Percentiles rank a stretch among this genome's conserved stretches.
These are phyloP conservation scores for Dichotomocladium elegans DNA, from an alignment of 371 early-diverging fungal genomes.

Conservation along the genomic window DNA sequence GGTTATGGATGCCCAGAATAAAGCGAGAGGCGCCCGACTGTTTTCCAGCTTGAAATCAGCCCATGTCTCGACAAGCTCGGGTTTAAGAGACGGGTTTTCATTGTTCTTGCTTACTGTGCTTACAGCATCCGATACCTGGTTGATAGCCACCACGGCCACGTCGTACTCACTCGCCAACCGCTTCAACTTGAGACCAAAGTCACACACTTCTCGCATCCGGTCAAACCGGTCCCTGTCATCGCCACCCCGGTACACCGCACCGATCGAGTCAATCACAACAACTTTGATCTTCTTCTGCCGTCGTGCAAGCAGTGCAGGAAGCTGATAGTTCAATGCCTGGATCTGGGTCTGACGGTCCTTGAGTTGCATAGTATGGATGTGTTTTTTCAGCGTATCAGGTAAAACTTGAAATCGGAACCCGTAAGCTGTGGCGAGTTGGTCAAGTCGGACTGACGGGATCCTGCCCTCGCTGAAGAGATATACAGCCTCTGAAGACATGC, in stretches of 20 bases:
- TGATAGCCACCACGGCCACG: conserved; percentile 57
- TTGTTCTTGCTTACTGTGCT: conserved; percentile 4
- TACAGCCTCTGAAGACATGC: conserved; percentile 34
- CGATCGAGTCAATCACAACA: conserved; percentile 84
- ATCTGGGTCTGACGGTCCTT: conserved; percentile 67
- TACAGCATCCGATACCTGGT: conserved; percentile 42
- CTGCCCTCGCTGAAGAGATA: conserved; percentile 64
- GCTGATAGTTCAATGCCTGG: conserved; percentile 65
- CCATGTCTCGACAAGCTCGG: conserved; percentile 21
- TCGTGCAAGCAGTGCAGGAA: conserved; percentile 57
- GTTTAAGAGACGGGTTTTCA: not conserved
- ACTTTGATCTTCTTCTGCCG: conserved; percentile 51
- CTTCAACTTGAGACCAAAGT: conserved; percentile 60
- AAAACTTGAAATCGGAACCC: conserved; percentile 2
- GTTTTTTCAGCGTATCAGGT: conserved; percentile 14
- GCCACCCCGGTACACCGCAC: conserved; percentile 69
- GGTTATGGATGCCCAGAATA: conserved; percentile 42
- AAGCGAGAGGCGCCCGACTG: conserved; percentile 18
- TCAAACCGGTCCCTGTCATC: conserved; percentile 20
- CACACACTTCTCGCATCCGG: conserved; percentile 52
- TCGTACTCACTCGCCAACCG: conserved; percentile 53
- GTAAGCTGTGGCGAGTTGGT: conserved; percentile 38
- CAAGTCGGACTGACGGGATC: conserved; percentile 52
- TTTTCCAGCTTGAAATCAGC: conserved; percentile 26
- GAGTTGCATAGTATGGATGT: conserved; percentile 61